Evolutionary conservation across 257 asterid genomes (phyloP).

Genomic region (Nicotiana obtusifolia): DNA sequence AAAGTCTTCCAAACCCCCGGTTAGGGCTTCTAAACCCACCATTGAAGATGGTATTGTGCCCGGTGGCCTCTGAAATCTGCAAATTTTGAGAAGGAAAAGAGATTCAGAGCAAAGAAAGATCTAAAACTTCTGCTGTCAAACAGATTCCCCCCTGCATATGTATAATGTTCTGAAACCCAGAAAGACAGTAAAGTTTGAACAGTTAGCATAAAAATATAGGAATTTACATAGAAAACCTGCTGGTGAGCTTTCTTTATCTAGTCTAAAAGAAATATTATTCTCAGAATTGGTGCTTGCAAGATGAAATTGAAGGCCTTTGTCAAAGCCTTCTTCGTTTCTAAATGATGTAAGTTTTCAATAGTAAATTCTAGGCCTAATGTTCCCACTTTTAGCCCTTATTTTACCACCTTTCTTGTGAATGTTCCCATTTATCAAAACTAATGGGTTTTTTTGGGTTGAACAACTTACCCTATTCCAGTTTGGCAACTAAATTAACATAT

Average conservation of each 20-base stretch:
- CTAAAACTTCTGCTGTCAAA: conserved; percentile 2
- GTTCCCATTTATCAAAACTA: background rate
- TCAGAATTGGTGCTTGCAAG: background rate
- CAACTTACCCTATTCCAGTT: background rate
- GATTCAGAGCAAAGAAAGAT: background rate
- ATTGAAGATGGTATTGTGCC: conserved; percentile 85
- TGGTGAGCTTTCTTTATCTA: background rate
- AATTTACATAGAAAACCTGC: background rate
- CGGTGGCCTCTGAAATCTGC: conserved; percentile 84
- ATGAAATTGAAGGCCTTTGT: background rate
- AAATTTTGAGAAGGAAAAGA: conserved; percentile 12
- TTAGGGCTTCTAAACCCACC: conserved; percentile 73
- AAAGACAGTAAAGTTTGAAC: background rate
- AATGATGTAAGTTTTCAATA: background rate
- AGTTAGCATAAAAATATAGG: background rate
- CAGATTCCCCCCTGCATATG: conserved; percentile 12
- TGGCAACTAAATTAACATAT: background rate
- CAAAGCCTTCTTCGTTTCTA: background rate
- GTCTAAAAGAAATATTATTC: background rate
- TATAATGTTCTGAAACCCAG: conserved; percentile 18
- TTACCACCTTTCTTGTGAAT: background rate
- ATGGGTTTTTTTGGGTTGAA: background rate
- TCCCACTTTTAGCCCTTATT: background rate
- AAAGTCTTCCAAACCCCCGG: conserved; percentile 68
- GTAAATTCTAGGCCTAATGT: background rate